These are phyloP conservation scores for Linanthus parryae DNA, from an alignment of 148 eudicot genomes.

Conservation along the genomic window DNA sequence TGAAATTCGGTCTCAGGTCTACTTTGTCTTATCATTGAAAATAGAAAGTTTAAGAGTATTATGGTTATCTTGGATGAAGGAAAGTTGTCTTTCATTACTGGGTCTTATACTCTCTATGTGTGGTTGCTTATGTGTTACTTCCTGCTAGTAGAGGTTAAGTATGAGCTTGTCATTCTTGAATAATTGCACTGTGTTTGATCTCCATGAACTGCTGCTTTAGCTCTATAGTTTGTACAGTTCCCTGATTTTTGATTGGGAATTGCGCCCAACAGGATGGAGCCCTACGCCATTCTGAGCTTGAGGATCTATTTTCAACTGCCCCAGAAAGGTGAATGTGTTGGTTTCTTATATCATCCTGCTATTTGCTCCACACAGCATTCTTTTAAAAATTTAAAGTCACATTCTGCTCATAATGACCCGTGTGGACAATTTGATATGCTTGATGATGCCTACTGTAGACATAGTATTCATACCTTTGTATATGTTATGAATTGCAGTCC, in stretches of 20 bases:
- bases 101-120: background rate
- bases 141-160: background rate
- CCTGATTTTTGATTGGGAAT: background rate
- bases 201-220: background rate
- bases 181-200: background rate
- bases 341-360: too few relatives aligned
- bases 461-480: too few relatives aligned
- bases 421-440: background rate
- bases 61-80: background rate
- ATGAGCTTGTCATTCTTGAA: background rate
- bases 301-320: conserved; percentile 56
- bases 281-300: conserved; percentile 32
- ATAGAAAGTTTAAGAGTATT: too few relatives aligned
- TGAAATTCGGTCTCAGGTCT: too few relatives aligned
- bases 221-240: background rate
- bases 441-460: background rate
- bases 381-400: too few relatives aligned
- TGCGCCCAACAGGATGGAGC: conserved; percentile 37
- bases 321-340: conserved; percentile 43
- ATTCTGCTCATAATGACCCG: background rate
- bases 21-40: too few relatives aligned
- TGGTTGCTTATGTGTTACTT: background rate
- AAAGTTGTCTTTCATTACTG: background rate
- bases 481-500: conserved; percentile 39
- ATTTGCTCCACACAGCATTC: too few relatives aligned